These are phyloP conservation scores for Pilasporangium apinafurcum DNA, from an alignment of 352 stramenopile species.

Conservation along the genomic window DNA sequence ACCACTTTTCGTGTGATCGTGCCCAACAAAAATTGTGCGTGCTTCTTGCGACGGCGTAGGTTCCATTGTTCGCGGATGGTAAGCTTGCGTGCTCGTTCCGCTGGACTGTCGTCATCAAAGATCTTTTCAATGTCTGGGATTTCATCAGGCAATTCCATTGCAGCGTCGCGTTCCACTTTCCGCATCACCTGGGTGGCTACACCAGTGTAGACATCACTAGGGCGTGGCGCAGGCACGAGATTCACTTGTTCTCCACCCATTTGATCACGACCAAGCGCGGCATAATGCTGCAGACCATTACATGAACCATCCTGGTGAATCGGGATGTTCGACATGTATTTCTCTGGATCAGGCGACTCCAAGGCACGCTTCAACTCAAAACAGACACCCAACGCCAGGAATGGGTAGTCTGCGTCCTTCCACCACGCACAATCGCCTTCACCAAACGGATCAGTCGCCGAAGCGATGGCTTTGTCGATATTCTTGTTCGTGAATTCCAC, in stretches of 20 bases:
- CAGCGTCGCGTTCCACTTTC: conserved; percentile 68
- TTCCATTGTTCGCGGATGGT: conserved; percentile 12
- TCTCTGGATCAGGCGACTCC: conserved; percentile 89
- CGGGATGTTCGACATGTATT: conserved; percentile 94
- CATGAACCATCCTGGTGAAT: conserved; percentile 98
- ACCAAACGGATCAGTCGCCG: conserved; percentile 86
- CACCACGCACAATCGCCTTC: conserved; percentile 87
- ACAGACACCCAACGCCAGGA: conserved; percentile 96
- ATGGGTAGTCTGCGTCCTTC: conserved; percentile 96
- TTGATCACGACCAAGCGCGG: conserved; percentile 93
- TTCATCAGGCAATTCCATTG: conserved; percentile 35
- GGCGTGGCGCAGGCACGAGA: conserved; percentile 89
- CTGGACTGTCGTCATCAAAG: conserved; percentile 1
- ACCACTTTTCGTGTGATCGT: conserved; percentile 94
- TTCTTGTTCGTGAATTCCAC: conserved; percentile 93
- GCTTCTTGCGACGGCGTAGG: conserved; percentile 54
- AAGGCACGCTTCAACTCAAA: conserved; percentile 94
- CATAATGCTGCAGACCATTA: conserved; percentile 99
- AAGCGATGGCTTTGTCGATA: conserved; percentile 91
- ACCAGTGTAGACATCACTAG: conserved; percentile 97
- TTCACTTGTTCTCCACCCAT: conserved; percentile 96
- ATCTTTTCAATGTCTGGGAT: conserved; percentile 20
- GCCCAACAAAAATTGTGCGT: conserved; percentile 61
- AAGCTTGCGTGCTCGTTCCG: conserved; percentile 13
- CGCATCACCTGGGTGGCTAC: conserved; percentile 85